Evolutionary conservation across 768 basidiomycete species (phyloP).

Genomic region (Lactarius evosmus): DNA sequence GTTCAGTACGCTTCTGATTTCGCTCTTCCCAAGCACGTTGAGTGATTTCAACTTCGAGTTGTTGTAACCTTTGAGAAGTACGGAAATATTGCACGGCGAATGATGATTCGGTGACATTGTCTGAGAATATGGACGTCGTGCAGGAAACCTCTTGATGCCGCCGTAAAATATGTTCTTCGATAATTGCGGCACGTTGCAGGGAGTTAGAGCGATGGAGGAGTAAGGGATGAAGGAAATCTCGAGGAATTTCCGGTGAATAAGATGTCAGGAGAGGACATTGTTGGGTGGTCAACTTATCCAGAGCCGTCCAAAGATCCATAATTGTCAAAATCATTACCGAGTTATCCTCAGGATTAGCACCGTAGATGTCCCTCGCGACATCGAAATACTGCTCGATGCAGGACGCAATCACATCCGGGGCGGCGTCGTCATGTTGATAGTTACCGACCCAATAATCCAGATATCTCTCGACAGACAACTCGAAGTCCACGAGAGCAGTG

Average conservation of each 20-base stretch:
- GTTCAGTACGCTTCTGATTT: neutral
- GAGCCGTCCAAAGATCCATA: neutral
- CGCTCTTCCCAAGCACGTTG: neutral
- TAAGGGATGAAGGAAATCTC: neutral
- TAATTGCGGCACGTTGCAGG: neutral
- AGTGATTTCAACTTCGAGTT: neutral
- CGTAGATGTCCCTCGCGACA: neutral
- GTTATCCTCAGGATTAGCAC: neutral
- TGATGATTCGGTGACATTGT: neutral
- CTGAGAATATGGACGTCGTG: neutral
- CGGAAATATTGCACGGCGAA: neutral
- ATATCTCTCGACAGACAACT: neutral
- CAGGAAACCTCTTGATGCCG: neutral
- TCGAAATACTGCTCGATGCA: neutral
- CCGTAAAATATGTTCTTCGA: neutral
- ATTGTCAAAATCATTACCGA: neutral
- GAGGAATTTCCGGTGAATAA: neutral
- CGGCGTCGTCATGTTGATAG: neutral
- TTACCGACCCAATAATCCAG: neutral
- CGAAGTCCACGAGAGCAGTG: neutral
- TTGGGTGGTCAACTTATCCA: neutral
- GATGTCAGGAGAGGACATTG: neutral
- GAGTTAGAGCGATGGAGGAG: neutral
- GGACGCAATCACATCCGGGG: neutral
- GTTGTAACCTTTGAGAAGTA: neutral